Evolutionary conservation across 441 rosid genomes (phyloP).

Genomic region (Capsella rubella): DNA sequence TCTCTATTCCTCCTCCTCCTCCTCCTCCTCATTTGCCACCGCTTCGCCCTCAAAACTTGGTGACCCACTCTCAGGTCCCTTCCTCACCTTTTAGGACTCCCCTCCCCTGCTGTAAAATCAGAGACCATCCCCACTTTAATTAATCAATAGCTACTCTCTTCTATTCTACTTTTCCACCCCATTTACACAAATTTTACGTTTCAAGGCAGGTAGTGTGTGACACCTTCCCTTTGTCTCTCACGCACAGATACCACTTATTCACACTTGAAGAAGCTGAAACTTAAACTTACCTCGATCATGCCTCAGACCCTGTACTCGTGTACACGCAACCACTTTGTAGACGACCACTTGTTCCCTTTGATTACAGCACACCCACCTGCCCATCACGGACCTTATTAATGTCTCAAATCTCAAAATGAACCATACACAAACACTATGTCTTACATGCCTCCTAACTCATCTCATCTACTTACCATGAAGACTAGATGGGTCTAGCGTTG

Average conservation of each 20-base stretch:
- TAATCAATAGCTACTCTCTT: no score
- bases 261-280: slow-evolving; percentile 1
- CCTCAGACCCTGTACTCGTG: slow-evolving; percentile 66
- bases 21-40: background rate
- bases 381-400: slow-evolving; percentile 15
- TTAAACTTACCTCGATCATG: slow-evolving; percentile 28
- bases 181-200: no score
- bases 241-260: slow-evolving; percentile 4
- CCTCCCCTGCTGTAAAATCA: slow-evolving; percentile 3
- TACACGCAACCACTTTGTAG: slow-evolving; percentile 90
- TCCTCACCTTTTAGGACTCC: background rate
- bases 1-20: background rate
- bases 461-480: slow-evolving; percentile 63
- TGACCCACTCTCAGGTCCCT: background rate
- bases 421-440: background rate
- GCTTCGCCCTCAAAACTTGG: slow-evolving; percentile 13
- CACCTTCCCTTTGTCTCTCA: slow-evolving; percentile 12
- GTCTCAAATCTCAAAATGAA: background rate
- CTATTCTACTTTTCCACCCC: no score
- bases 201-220: background rate
- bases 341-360: slow-evolving; percentile 93
- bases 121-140: slow-evolving; percentile 10
- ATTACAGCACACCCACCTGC: slow-evolving; percentile 94
- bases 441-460: slow-evolving; percentile 15
- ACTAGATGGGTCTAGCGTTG: slow-evolving; percentile 66